Evolutionary conservation across 768 basidiomycete genomes (phyloP), one percentile per base, ranked within the genome.

Genomic region (Suillus spraguei): DNA sequence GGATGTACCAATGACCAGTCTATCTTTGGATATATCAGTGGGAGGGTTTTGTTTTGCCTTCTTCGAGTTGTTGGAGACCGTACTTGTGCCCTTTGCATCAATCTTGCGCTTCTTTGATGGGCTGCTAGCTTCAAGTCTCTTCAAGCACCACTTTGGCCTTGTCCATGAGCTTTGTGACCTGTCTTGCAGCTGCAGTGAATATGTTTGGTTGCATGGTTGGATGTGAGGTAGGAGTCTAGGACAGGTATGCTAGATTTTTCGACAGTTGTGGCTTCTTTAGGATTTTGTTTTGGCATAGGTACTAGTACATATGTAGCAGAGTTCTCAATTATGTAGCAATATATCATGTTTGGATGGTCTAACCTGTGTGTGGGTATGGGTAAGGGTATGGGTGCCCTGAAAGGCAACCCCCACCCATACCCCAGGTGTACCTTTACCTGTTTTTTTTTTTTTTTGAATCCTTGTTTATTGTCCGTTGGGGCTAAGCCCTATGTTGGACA

Each of bases 321-420:
- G 39, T 38, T 47, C 11, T 47, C 2, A 2, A 28, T 58, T 58
- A 38, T 0, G 10, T 41, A 38, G 41, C 24, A 56, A 38, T 58
- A 38, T 22, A 58, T 58, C 10, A 3, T 38, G 22, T 58, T 58
- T 28, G 0, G 28, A 36, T 58, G 55, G 47, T 58, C 35, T 22
- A 58, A 36, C 55, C 55, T 4, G 3, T 8, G 41, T 5, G 6
- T 1, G n/a, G 55, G 55, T 58, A n/a, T 11, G 17, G 55, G 55
- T 58, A n/a, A 7, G 10, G 55, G 55, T 58, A 38, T 3, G 20
- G 55, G 55, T 58, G 20, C 24, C 20, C 0, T 13, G 16, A 58
- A 58, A 28, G 35, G 36, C 14, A 38, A 38, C 35, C 55, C 55
- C 36, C 33, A 58, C 55, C 55, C 33, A 17, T 58, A 58, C 55